Base-by-base conservation (phyloP, 1,139 yeast species). In the Saccharomyces hybrid region DNA sequence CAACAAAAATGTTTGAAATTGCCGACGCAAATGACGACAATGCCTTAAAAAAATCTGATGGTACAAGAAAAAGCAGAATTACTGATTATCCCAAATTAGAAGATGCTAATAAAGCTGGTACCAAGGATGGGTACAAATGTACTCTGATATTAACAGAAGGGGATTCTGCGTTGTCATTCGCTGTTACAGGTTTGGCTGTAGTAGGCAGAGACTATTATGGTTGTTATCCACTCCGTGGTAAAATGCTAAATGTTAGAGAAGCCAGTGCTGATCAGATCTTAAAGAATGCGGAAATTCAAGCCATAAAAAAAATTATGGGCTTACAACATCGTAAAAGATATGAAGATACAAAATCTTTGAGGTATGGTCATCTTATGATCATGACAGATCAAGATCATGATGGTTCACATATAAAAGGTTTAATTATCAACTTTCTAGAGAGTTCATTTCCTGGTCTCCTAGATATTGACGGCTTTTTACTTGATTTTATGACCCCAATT, bases 361-460 rank as follows among this genome's bases (percentile, higher is more conserved):
- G 99, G 68, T 95, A 95, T 68, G 99, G 99, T 28, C 97, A 90
- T 70, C 81, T 95, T 52, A 93, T 95, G 98, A 90, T 95, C 67
- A 95, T 95, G 99, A 90, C 99, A 5, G 99, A 95, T 87, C 99
- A 95, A 73, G 99, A 95, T 88, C 97, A 91, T 66, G 99, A 95
- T 78, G 99, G 99, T 57, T 88, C 96, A 20, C 99, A 95, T 75
- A 95, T 95, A 68, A 95, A 95, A 70, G 99, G 99, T 60, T 79
- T 95, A 63, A 82, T 95, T 59, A 95, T 95, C 66, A 95, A 95
- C 70, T 95, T 93, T 68, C 75, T 95, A 57, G 98, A 93, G 70
- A 81, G 95, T 4, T 87, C 96, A 49, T 95, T 95, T 74, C 99
- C 99, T 0, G 99, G 98, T 1, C 75, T 95, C 60, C 76, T 95